Evolutionary conservation across 495 filamentous ascomycete genomes (phyloP).

Genomic region (Xylaria acuta): DNA sequence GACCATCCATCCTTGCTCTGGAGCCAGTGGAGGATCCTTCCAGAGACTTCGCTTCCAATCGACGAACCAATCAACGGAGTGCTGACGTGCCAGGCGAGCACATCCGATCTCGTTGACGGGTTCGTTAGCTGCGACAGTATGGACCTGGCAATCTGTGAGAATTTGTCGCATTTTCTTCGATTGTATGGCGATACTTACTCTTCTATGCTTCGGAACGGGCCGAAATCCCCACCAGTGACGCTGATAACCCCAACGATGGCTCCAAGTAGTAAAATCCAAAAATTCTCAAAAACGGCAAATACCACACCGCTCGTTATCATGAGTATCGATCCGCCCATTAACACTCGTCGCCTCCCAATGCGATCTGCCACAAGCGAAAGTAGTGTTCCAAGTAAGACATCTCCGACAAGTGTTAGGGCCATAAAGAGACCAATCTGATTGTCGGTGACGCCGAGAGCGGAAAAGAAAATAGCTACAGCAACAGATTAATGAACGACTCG

Average conservation of each 20-base stretch:
- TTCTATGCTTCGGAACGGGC: slow-evolving; percentile 85
- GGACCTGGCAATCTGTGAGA: slow-evolving; percentile 46
- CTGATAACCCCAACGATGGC: slow-evolving; percentile 84
- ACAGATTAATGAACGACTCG: neutral
- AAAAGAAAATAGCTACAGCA: slow-evolving; percentile 56
- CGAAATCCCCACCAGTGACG: slow-evolving; percentile 80
- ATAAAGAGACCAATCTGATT: slow-evolving; percentile 86
- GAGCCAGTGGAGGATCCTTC: slow-evolving; percentile 66
- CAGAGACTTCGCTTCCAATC: slow-evolving; percentile 68
- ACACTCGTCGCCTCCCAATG: slow-evolving; percentile 71
- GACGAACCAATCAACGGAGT: slow-evolving; percentile 68
- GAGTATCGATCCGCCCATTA: slow-evolving; percentile 69
- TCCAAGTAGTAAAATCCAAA: slow-evolving; percentile 74
- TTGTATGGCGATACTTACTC: slow-evolving; percentile 50
- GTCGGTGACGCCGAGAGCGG: slow-evolving; percentile 68
- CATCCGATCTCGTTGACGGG: slow-evolving; percentile 66
- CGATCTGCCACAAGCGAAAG: slow-evolving; percentile 79
- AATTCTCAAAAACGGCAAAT: slow-evolving; percentile 73
- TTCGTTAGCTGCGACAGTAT: slow-evolving; percentile 76
- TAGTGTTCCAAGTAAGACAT: slow-evolving; percentile 76
- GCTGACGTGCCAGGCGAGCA: slow-evolving; percentile 79
- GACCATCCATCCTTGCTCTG: slow-evolving; percentile 57
- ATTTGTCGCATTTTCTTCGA: neutral
- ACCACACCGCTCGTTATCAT: slow-evolving; percentile 72
- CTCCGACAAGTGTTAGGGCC: slow-evolving; percentile 82